Base-by-base conservation (phyloP, 495 filamentous ascomycete genomes). In the Xylaria venustula region DNA sequence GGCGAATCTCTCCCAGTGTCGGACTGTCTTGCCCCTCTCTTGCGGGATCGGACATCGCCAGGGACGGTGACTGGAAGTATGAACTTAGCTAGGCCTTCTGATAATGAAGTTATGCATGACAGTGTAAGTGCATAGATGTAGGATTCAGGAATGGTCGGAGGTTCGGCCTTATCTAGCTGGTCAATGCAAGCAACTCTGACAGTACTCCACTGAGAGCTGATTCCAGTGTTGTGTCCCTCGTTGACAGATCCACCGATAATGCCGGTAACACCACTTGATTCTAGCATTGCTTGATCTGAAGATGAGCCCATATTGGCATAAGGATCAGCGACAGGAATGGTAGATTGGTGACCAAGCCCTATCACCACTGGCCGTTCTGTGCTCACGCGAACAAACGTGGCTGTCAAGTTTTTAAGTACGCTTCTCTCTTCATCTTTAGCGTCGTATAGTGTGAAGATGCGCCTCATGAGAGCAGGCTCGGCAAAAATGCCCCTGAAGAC, bases 121-220 rank as follows among this genome's bases (percentile, higher is more conserved):
- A 98, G 78, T 7, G 91, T 90, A 15, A 98, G 81, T 65, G 88
- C 89, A 73, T 98, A 97, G 26, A 97, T 83, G 67, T 98, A 98
- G 0, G 95, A 95, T 52, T 97, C 92, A 1, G 94, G 94, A 41
- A 94, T 82, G 8, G 73, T 55, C 3, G 93, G 91, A 4, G 94
- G 82, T 32, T 98, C 93, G 2, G 85, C 80, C 71, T 98, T 98
- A 75, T 98, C 94, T 11, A 98, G 83, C 50, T 96, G 89, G 58
- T 98, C 94, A 40, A 98, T 89, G 70, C 92, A 98, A 23, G 93
- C 87, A 19, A 90, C 91, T 54, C 91, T 81, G 65, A 95, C 84
- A 20, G 88, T 81, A 77, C 95, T 98, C 93, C 92, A 97, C 65
- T 93, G 88, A 26, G 77, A 85, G 72, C 91, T 96, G 65, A 98